Conservation (phyloP, 2,329 filamentous ascomycete species). For the Berkeleyomyces rouxiae region DNA sequence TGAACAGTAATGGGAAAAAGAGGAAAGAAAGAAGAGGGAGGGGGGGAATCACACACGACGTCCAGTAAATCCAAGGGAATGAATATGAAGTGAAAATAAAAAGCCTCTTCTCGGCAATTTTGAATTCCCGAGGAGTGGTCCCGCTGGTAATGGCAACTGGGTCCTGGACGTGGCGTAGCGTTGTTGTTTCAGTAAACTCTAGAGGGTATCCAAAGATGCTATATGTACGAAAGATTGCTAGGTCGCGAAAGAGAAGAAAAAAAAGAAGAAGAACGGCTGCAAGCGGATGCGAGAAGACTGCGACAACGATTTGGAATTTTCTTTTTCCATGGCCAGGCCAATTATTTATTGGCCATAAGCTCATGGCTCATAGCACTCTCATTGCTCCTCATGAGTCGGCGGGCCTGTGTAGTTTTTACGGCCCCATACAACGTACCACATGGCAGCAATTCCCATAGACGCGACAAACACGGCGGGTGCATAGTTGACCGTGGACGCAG, state of each 20-base stretch:
- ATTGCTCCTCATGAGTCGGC: constrained; percentile 24
- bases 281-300: neutral
- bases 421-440: constrained; percentile 56
- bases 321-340: no score
- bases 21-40: no score
- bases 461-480: constrained; percentile 57
- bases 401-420: constrained; percentile 52
- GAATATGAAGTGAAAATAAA: neutral
- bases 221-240: neutral
- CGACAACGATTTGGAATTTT: no score
- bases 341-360: no score
- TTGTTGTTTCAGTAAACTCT: neutral
- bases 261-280: no score
- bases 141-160: neutral
- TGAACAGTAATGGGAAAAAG: neutral
- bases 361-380: neutral
- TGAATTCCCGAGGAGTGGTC: neutral
- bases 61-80: neutral
- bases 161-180: neutral
- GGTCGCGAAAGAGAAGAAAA: neutral
- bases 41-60: no score
- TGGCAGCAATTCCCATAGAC: constrained; percentile 41
- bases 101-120: neutral
- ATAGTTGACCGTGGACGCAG: constrained; percentile 49
- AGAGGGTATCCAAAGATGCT: neutral